Evolutionary conservation across 345 rosid genomes (phyloP).

Genomic region (Brassica incana): DNA sequence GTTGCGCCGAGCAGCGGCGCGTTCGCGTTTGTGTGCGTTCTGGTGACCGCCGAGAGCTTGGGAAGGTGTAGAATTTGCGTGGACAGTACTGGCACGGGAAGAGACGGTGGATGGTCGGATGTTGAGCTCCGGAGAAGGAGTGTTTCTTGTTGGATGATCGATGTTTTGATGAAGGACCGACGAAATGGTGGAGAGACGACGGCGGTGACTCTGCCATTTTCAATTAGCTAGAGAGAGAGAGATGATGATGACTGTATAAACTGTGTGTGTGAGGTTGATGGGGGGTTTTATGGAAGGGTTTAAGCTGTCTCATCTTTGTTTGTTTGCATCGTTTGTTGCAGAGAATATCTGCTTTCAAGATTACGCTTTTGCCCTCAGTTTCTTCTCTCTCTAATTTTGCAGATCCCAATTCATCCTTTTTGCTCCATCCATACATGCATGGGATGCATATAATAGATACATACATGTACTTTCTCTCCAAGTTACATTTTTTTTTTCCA

Average conservation of each 20-base stretch:
- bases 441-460: not conserved
- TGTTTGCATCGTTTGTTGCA: conserved; percentile 44
- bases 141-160: conserved; percentile 24
- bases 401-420: conserved; percentile 37
- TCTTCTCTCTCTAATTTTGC: conserved; percentile 13
- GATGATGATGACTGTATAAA: no score
- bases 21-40: conserved; percentile 93
- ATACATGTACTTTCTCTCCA: not conserved
- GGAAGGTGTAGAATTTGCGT: conserved; percentile 75
- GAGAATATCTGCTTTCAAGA: conserved; percentile 15
- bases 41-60: conserved; percentile 99
- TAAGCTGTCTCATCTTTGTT: conserved; percentile 32
- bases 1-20: conserved; percentile 80
- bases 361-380: conserved; percentile 7
- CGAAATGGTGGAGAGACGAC: conserved; percentile 27
- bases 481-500: not conserved
- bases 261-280: not conserved
- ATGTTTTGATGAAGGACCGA: conserved; percentile 7
- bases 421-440: conserved; percentile 19
- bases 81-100: conserved; percentile 85
- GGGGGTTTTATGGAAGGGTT: conserved; percentile 32
- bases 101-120: conserved; percentile 39
- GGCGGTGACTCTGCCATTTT: conserved; percentile 37
- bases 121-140: conserved; percentile 24
- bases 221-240: not conserved